Evolutionary conservation across 2,329 filamentous ascomycete species (phyloP).

Genomic region (Fusarium sp.): DNA sequence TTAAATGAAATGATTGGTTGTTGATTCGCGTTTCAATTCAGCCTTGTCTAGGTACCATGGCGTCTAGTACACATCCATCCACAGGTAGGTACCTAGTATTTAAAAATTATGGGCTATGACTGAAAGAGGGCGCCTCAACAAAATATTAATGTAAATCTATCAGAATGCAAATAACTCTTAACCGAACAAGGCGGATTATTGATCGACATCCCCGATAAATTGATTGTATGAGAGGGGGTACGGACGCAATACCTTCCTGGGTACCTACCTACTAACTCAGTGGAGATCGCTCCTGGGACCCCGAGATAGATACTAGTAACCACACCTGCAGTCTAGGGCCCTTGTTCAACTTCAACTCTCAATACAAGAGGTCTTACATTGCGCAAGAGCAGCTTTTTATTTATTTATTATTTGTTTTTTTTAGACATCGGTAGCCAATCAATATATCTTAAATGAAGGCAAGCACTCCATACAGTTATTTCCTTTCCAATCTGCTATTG

Average conservation of each 20-base stretch:
- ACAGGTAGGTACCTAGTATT: not conserved
- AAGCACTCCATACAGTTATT: not conserved
- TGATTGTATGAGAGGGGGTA: not conserved
- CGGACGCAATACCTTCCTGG: not conserved
- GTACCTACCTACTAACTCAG: not conserved
- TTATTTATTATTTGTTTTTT: too few species aligned
- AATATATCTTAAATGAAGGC: not conserved
- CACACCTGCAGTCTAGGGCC: conserved; percentile 3
- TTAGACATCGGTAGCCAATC: conserved; percentile 35
- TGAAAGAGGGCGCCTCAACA: conserved; percentile 5
- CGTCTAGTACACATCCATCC: not conserved
- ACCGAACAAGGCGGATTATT: not conserved
- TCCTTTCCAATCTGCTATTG: conserved; percentile 45
- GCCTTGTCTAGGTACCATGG: conserved; percentile 34
- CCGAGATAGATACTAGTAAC: not conserved
- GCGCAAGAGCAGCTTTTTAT: conserved; percentile 18
- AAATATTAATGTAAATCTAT: not conserved
- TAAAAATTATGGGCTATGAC: conserved; percentile 1
- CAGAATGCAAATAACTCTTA: not conserved
- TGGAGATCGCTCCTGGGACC: not conserved
- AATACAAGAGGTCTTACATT: conserved; percentile 17
- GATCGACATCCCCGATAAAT: not conserved
- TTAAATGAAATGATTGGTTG: conserved; percentile 30
- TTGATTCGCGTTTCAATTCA: conserved; percentile 37
- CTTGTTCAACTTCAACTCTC: conserved; percentile 19